Base-by-base conservation (phyloP, 257 asterid genomes). In the Sherardia arvensis region DNA sequence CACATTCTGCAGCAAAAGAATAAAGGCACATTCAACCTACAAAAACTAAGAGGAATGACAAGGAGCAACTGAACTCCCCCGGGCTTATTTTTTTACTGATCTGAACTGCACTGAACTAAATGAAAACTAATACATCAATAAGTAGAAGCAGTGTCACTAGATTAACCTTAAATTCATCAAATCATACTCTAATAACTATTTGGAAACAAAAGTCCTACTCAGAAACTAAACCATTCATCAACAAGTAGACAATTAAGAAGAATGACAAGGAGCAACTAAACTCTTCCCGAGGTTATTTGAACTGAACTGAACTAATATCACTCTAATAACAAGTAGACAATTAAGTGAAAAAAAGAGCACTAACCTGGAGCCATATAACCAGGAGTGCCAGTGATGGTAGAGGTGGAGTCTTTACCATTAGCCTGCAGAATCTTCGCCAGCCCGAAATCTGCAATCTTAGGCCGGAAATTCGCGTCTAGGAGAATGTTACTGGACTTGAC, bases 311-410 rank as follows among this genome's bases (percentile, higher is more conserved):
- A n/a, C n/a, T n/a, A n/a, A n/a, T n/a, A n/a, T n/a, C n/a, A n/a
- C n/a, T n/a, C n/a, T n/a, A n/a, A n/a, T n/a, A 34, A 34, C 43
- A 14, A 43, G 7, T 43, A 43, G 51, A 15, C 21, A 15, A 0
- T 15, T 4, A 14, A 30, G 7, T 6, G 29, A 43, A 18, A 6
- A 23, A 63, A 21, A 8, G 10, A 48, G 45, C 67, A 65, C 66
- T 15, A 68, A 79, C 84, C 84, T 61, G 84, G 84, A 1, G 84
- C 81, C 25, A 79, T 76, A 28, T 79, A 79, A 38, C 84, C 84
- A 0, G 73, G 75, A 0, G 84, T 79, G n/a, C 81, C 84, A 26
- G 79, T 79, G 51, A 79, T 70, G 38, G 67, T 20, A 11, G 57
- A 57, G 10, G 81, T 64, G 8, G 81, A 71, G 33, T 74, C 76